A percentile compares a stretch with the other conserved stretches of the same genome.
These are phyloP conservation scores for Wallacemonas sp. DNA, from an alignment of 208 protist species.

Conservation along the genomic window DNA sequence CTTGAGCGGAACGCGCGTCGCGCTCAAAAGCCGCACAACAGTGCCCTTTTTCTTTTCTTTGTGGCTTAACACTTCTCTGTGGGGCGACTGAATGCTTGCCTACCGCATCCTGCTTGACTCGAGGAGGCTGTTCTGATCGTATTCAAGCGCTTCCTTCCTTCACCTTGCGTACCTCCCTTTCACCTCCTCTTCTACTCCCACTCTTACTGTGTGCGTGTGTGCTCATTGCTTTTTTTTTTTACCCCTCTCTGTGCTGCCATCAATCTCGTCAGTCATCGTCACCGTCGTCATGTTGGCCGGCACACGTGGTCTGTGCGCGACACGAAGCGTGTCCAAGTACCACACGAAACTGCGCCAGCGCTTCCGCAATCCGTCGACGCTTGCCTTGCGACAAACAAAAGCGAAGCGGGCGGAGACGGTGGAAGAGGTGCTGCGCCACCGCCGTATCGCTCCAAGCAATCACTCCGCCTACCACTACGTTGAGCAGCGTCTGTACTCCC, in stretches of 20 bases:
- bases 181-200: background rate
- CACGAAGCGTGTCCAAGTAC: slow-evolving; percentile 53
- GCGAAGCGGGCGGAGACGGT: slow-evolving; percentile 80
- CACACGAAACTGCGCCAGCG: slow-evolving; percentile 69
- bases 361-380: slow-evolving; percentile 67
- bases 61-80: too few species aligned
- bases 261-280: background rate
- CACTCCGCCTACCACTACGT: slow-evolving; percentile 70
- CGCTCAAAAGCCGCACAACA: too few species aligned
- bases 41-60: too few species aligned
- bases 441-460: slow-evolving; percentile 37
- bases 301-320: slow-evolving; percentile 22
- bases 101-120: too few species aligned
- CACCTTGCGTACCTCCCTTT: too few species aligned
- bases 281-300: slow-evolving; percentile 19
- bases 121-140: too few species aligned
- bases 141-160: too few species aligned
- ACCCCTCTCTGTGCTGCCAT: slow-evolving; percentile 5
- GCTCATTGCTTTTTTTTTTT: background rate
- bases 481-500: slow-evolving; percentile 80
- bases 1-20: too few species aligned
- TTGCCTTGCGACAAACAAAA: slow-evolving; percentile 71
- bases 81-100: too few species aligned
- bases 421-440: slow-evolving; percentile 36
- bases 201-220: too few species aligned